These are phyloP conservation scores for Sugiyamaella japonica DNA, from an alignment of 1,139 yeast species.

Conservation along the genomic window DNA sequence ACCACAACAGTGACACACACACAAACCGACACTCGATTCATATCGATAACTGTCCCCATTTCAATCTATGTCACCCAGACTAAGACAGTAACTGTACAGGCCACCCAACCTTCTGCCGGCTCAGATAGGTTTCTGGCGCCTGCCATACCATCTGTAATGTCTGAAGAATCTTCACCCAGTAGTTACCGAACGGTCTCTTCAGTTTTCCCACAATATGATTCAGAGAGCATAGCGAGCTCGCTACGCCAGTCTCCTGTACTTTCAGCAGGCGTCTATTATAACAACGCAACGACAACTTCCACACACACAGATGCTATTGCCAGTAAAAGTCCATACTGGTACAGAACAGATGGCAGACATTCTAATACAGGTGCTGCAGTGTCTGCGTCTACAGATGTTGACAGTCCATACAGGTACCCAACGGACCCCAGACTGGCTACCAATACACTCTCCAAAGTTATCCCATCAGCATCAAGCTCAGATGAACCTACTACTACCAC, in stretches of 20 bases:
- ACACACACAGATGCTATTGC: no score
- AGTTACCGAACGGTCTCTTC: no score
- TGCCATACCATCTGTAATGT: neutral
- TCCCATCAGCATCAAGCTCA: neutral
- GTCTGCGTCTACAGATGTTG: no score
- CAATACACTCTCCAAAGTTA: neutral
- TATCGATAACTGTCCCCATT: neutral
- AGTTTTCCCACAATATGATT: no score
- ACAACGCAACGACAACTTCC: no score
- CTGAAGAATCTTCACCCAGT: neutral
- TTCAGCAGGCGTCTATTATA: no score
- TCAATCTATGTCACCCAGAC: constrained; percentile 5
- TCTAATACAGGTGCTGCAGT: no score
- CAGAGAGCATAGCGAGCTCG: no score
- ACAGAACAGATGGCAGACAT: no score
- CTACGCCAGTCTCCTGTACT: no score
- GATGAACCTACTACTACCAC: constrained; percentile 17
- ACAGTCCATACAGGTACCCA: no score
- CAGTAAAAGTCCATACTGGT: no score
- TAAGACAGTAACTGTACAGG: neutral
- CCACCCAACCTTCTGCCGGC: neutral
- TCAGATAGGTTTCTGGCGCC: neutral
- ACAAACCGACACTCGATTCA: neutral
- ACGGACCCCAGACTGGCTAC: neutral
- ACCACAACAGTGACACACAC: constrained; percentile 2